phyloP scores from a whole-genome alignment of 2,329 filamentous ascomycete genomes.

The Alternaria brassicicola region DNA sequence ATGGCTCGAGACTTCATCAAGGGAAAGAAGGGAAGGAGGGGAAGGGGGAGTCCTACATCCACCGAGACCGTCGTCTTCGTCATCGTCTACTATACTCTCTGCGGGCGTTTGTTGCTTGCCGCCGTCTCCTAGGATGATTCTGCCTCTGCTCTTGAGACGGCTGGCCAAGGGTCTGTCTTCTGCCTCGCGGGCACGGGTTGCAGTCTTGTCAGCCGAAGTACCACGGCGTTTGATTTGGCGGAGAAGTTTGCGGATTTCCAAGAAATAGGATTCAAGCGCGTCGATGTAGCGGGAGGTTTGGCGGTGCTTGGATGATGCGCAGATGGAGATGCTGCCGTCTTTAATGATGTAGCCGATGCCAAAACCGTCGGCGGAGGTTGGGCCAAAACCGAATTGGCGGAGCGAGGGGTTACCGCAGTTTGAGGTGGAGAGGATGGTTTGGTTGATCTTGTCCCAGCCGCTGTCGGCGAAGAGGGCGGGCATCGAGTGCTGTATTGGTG shows the following conservation, averaged over 20 bases:
- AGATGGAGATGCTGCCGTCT: slow-evolving; percentile 87
- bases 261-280: slow-evolving; percentile 84
- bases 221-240: slow-evolving; percentile 68
- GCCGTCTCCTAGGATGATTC: slow-evolving; percentile 69
- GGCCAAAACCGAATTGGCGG: slow-evolving; percentile 95
- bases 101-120: slow-evolving; percentile 58
- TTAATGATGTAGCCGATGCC: slow-evolving; percentile 99
- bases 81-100: slow-evolving; percentile 73
- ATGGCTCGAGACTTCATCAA: slow-evolving; percentile 26
- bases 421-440: slow-evolving; percentile 92
- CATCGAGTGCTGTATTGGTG: slow-evolving; percentile 56
- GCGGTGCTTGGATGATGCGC: slow-evolving; percentile 89
- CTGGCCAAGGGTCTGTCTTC: slow-evolving; percentile 57
- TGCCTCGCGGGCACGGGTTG: slow-evolving; percentile 66
- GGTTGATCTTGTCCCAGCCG: slow-evolving; percentile 96
- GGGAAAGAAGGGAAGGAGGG: slow-evolving; percentile 31
- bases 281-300: slow-evolving; percentile 92
- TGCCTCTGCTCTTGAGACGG: slow-evolving; percentile 72
- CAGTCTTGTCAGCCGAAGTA: slow-evolving; percentile 59
- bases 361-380: slow-evolving; percentile 91
- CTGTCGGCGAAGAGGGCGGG: slow-evolving; percentile 84
- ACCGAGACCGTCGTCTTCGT: slow-evolving; percentile 87
- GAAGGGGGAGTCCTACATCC: slow-evolving; percentile 70
- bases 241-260: slow-evolving; percentile 87
- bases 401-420: slow-evolving; percentile 97